Percentiles rank a stretch among this genome's conserved stretches.
These are phyloP conservation scores for Drosera spatulata DNA, from an alignment of 179 eudicot species.

Conservation along the genomic window DNA sequence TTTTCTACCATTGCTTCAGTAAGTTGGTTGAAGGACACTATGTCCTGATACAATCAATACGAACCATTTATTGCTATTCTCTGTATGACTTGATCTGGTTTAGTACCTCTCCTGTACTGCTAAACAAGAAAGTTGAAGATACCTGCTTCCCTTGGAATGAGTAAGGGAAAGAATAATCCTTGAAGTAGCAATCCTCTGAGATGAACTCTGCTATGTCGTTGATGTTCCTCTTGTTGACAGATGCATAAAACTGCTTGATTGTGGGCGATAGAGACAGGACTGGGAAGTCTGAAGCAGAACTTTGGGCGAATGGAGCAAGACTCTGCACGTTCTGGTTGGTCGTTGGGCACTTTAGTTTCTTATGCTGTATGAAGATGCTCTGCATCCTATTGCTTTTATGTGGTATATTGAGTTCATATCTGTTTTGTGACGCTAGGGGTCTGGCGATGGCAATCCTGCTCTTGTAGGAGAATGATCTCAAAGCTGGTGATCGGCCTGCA, in stretches of 20 bases:
- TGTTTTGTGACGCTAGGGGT: no score
- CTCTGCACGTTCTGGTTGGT: no score
- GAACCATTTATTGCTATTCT: no score
- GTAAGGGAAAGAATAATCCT: constrained; percentile 49
- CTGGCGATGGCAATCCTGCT: no score
- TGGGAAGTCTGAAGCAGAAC: constrained; percentile 5
- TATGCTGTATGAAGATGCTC: no score
- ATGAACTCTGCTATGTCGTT: constrained; percentile 26
- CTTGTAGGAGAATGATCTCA: no score
- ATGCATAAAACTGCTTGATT: constrained; percentile 36
- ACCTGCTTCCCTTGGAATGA: constrained; percentile 66
- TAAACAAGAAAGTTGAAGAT: not conserved
- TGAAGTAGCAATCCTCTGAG: constrained; percentile 41
- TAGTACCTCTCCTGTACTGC: not conserved
- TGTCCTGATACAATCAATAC: constrained; percentile 38
- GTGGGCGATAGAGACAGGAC: constrained; percentile 23
- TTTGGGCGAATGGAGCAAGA: constrained; percentile 5
- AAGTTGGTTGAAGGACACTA: constrained; percentile 33
- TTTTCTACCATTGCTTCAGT: constrained; percentile 50
- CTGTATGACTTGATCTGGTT: not conserved
- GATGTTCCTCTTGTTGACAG: constrained; percentile 42
- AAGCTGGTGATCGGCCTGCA: no score
- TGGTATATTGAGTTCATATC: no score
- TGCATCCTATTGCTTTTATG: no score
- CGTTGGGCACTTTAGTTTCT: no score